These are phyloP conservation scores for Melanomma pulvis-pyrius DNA, from an alignment of 495 filamentous ascomycete species.

Conservation along the genomic window DNA sequence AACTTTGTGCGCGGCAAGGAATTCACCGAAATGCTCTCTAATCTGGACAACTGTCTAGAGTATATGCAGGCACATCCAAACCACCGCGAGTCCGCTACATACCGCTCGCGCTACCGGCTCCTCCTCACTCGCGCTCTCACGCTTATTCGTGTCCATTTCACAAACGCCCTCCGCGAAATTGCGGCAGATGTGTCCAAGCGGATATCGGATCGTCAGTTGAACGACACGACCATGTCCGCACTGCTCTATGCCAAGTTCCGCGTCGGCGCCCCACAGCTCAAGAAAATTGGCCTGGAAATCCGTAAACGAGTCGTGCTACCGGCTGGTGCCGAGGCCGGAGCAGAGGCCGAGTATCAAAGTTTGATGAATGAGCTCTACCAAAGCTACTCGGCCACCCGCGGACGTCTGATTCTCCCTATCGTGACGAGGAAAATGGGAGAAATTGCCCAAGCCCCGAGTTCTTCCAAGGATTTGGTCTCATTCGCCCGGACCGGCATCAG, in stretches of 20 bases:
- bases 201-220: slow-evolving; percentile 69
- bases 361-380: slow-evolving; percentile 69
- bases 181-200: slow-evolving; percentile 70
- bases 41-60: slow-evolving; percentile 82
- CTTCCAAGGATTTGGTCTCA: slow-evolving; percentile 67
- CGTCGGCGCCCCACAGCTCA: slow-evolving; percentile 67
- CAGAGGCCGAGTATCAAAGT: slow-evolving; percentile 68
- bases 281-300: slow-evolving; percentile 67
- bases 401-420: slow-evolving; percentile 57
- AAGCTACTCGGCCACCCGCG: slow-evolving; percentile 62
- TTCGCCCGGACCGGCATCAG: slow-evolving; percentile 72
- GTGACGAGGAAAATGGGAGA: slow-evolving; percentile 65
- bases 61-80: slow-evolving; percentile 82
- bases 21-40: slow-evolving; percentile 82
- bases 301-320: slow-evolving; percentile 67
- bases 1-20: slow-evolving; percentile 77
- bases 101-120: slow-evolving; percentile 70
- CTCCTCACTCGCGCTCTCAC: slow-evolving; percentile 73
- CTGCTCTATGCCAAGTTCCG: slow-evolving; percentile 78
- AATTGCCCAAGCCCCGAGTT: slow-evolving; percentile 65
- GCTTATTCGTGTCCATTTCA: slow-evolving; percentile 84
- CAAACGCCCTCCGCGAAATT: slow-evolving; percentile 69
- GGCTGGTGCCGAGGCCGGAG: slow-evolving; percentile 61
- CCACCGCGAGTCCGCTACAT: slow-evolving; percentile 84
- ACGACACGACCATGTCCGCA: slow-evolving; percentile 75